Conservation (phyloP, 2,329 filamentous ascomycete genomes). For the Cladosporium sp. region DNA sequence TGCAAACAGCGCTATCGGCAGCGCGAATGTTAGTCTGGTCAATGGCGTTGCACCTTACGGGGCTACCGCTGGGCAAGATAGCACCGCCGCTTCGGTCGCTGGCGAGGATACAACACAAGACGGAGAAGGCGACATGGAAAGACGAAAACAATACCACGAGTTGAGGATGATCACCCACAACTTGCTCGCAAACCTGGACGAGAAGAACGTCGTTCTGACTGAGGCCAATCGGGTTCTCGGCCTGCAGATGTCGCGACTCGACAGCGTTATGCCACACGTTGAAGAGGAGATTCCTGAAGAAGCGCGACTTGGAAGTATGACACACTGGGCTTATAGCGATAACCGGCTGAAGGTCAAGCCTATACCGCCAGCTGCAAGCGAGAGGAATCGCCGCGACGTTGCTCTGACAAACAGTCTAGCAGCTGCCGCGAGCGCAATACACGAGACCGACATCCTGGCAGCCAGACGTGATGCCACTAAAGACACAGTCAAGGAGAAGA, state of each 20-base stretch:
- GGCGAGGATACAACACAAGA: constrained; percentile 25
- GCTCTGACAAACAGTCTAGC: constrained; percentile 66
- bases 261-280: constrained; percentile 81
- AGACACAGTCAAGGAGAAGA: constrained; percentile 63
- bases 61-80: constrained; percentile 17
- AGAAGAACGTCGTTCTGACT: constrained; percentile 95
- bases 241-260: constrained; percentile 77
- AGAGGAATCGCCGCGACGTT: constrained; percentile 73
- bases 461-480: constrained; percentile 78
- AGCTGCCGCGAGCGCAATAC: constrained; percentile 67
- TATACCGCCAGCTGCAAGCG: constrained; percentile 51
- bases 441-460: constrained; percentile 78
- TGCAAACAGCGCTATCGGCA: constrained; percentile 37
- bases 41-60: constrained; percentile 28
- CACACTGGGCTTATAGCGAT: constrained; percentile 93
- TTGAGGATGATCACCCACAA: constrained; percentile 74
- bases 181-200: constrained; percentile 85
- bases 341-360: constrained; percentile 55
- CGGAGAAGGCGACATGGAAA: constrained; percentile 48
- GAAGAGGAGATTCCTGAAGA: constrained; percentile 90
- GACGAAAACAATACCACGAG: constrained; percentile 57
- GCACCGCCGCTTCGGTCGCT: constrained; percentile 21
- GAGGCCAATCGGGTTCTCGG: constrained; percentile 87
- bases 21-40: constrained; percentile 35
- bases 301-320: constrained; percentile 83